These are phyloP conservation scores for Penicillium crustosum DNA, from an alignment of 2,329 filamentous ascomycete genomes.

Conservation along the genomic window DNA sequence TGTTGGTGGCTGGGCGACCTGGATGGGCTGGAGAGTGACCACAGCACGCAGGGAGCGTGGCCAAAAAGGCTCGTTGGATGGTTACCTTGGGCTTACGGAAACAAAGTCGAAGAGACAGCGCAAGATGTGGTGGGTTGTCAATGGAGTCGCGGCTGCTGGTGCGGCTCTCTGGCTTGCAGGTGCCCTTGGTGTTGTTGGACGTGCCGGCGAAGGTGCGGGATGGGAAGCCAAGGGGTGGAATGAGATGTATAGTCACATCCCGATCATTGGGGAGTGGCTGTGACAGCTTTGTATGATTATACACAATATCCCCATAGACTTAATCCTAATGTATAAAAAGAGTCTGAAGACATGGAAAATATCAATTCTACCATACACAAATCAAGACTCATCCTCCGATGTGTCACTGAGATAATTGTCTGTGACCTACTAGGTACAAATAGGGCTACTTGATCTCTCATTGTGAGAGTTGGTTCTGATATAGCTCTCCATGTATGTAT, in stretches of 20 bases:
- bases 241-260: slow-evolving; percentile 64
- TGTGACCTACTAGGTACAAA: neutral
- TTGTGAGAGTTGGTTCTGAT: neutral
- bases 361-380: neutral
- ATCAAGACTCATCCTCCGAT: neutral
- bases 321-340: slow-evolving; percentile 1
- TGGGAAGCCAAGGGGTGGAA: slow-evolving; percentile 84
- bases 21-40: slow-evolving; percentile 60
- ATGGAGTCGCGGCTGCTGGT: slow-evolving; percentile 60
- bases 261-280: slow-evolving; percentile 55
- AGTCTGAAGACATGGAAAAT: neutral
- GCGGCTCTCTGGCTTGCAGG: slow-evolving; percentile 77
- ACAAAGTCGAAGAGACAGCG: slow-evolving; percentile 55
- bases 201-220: slow-evolving; percentile 66
- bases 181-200: slow-evolving; percentile 73
- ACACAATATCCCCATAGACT: slow-evolving; percentile 2
- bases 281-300: slow-evolving; percentile 25
- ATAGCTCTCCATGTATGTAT: too few relatives aligned
- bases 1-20: slow-evolving; percentile 81
- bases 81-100: slow-evolving; percentile 44
- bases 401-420: neutral
- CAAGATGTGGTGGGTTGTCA: slow-evolving; percentile 69
- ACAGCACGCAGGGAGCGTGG: slow-evolving; percentile 32
- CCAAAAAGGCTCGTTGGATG: slow-evolving; percentile 33
- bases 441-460: neutral